Percentiles rank a stretch among this genome's conserved stretches.
These are phyloP conservation scores for Xylona heveae DNA, from an alignment of 495 filamentous ascomycete genomes.

Conservation along the genomic window DNA sequence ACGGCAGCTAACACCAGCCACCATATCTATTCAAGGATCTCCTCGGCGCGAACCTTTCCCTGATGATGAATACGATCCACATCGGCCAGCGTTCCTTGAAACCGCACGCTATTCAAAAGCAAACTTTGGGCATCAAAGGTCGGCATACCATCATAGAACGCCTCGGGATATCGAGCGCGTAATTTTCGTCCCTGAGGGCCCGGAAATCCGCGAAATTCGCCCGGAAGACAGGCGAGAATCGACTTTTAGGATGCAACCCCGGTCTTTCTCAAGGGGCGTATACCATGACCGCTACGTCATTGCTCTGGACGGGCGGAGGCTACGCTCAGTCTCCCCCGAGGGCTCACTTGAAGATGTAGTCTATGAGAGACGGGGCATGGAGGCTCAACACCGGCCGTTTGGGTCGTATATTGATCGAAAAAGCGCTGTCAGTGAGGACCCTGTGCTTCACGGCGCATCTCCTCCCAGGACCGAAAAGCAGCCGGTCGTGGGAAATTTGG, in stretches of 20 bases:
- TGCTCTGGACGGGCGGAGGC: too few relatives aligned
- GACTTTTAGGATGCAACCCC: neutral
- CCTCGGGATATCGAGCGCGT: neutral
- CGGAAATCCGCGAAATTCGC: neutral
- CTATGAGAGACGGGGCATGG: too few relatives aligned
- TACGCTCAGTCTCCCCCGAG: too few relatives aligned
- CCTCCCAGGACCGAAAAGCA: neutral
- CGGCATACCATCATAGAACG: neutral
- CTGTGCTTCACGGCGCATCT: constrained; percentile 4
- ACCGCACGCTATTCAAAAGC: constrained; percentile 3
- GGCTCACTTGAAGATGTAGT: too few relatives aligned
- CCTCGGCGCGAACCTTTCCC: constrained; percentile 8
- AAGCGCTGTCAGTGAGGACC: too few relatives aligned
- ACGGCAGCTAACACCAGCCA: neutral
- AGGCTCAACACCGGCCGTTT: too few relatives aligned
- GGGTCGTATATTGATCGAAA: too few relatives aligned
- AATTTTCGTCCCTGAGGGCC: neutral
- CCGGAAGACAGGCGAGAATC: neutral
- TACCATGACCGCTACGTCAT: too few relatives aligned
- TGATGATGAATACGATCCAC: constrained; percentile 24
- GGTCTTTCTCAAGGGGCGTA: too few relatives aligned
- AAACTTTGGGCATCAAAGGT: neutral
- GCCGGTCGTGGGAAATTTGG: neutral
- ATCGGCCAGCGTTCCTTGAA: constrained; percentile 12
- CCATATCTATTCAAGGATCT: too few relatives aligned